Conservation (phyloP, 768 basidiomycete species). For the Mycena metata region DNA sequence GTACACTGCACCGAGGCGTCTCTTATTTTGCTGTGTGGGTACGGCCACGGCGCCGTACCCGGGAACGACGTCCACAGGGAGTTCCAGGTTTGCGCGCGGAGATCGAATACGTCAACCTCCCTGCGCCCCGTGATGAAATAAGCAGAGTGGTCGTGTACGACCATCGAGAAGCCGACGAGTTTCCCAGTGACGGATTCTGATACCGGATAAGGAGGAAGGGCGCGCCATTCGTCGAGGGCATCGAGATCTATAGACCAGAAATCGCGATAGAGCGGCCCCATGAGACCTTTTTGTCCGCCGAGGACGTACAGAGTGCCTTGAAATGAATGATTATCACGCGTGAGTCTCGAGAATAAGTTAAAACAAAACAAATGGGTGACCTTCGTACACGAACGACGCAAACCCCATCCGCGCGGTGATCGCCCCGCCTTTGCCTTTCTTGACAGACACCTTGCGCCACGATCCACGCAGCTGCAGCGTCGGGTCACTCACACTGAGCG, state of each 20-base stretch:
- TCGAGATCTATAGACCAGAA: constrained; percentile 45
- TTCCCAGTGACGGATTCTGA: constrained; percentile 32
- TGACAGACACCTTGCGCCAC: constrained; percentile 50
- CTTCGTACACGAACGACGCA: constrained; percentile 48
- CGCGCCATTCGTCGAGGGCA: constrained; percentile 44
- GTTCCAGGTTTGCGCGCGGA: constrained; percentile 51
- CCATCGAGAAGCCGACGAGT: constrained; percentile 43
- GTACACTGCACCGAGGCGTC: constrained; percentile 44
- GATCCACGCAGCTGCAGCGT: constrained; percentile 52
- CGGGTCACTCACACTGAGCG: constrained; percentile 37
- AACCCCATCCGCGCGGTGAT: constrained; percentile 42
- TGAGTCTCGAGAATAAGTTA: not conserved
- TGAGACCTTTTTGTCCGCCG: constrained; percentile 45
- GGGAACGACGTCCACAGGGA: constrained; percentile 44
- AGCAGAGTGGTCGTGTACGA: constrained; percentile 46
- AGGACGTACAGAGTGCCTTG: constrained; percentile 47
- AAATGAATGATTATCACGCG: too few species aligned
- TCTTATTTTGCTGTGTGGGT: constrained; percentile 30
- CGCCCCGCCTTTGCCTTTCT: constrained; percentile 33
- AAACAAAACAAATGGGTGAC: constrained; percentile 19
- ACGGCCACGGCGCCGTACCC: constrained; percentile 42
- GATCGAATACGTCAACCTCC: constrained; percentile 52
- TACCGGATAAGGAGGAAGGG: constrained; percentile 44
- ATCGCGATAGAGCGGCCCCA: constrained; percentile 47
- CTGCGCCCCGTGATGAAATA: constrained; percentile 52